Conservation (phyloP, 2,329 filamentous ascomycete genomes). For the Sclerotinia glacialis region DNA sequence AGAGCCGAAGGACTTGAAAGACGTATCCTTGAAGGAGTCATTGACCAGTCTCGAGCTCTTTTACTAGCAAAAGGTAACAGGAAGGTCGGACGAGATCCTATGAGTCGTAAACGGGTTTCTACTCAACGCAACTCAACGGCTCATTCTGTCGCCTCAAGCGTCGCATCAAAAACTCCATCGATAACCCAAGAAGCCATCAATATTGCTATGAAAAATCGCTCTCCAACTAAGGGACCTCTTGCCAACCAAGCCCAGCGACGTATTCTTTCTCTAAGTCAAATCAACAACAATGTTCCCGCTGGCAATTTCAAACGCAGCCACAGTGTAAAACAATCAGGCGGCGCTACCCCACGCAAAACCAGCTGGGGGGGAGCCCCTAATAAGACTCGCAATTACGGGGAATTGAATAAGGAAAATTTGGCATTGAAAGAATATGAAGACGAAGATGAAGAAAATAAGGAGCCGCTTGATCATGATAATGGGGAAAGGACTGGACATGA, state of each 20-base stretch:
- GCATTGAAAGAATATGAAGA: constrained; percentile 57
- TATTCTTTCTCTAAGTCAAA: constrained; percentile 88
- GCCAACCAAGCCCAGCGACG: constrained; percentile 60
- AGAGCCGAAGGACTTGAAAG: constrained; percentile 87
- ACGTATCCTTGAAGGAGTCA: constrained; percentile 89
- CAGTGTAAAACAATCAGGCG: constrained; percentile 64
- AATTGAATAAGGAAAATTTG: constrained; percentile 62
- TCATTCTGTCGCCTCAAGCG: constrained; percentile 39
- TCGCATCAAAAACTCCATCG: constrained; percentile 35
- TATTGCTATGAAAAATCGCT: constrained; percentile 49
- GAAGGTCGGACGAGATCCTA: constrained; percentile 43
- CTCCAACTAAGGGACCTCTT: constrained; percentile 31
- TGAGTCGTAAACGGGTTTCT: constrained; percentile 52
- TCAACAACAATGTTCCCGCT: constrained; percentile 66
- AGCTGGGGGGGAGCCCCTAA: constrained; percentile 60
- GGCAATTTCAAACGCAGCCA: constrained; percentile 72
- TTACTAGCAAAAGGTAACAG: constrained; percentile 64
- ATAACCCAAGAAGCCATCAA: constrained; percentile 48
- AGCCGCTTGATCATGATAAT: constrained; percentile 19
- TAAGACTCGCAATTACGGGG: constrained; percentile 43
- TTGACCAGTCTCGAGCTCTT: constrained; percentile 91
- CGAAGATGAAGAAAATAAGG: constrained; percentile 44
- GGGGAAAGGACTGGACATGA: constrained; percentile 25
- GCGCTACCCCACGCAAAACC: constrained; percentile 56
- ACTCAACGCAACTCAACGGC: constrained; percentile 45